A percentile compares a stretch with the other conserved stretches of the same genome.
Evolutionary conservation across 768 basidiomycete genomes (phyloP).

Genomic region (Rhodotorula diobovata): DNA sequence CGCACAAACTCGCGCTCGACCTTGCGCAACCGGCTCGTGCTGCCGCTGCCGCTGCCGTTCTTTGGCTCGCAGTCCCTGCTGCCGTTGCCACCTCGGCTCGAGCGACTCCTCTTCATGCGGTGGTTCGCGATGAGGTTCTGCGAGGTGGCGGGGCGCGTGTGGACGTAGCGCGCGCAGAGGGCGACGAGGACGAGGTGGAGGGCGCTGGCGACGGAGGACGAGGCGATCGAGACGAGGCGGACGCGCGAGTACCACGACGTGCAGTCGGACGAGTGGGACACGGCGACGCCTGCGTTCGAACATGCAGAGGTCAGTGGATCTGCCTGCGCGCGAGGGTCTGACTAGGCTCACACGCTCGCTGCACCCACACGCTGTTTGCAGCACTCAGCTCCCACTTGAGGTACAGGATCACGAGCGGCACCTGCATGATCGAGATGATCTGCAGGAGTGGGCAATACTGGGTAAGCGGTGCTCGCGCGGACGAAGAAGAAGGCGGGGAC

Average conservation of each 20-base stretch:
- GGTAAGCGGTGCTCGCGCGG: not conserved
- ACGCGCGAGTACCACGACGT: conserved; percentile 1
- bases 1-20: not conserved
- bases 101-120: not conserved
- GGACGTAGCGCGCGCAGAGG: conserved; percentile 13
- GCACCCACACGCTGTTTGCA: conserved; percentile 3
- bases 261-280: not conserved
- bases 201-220: not conserved
- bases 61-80: not conserved
- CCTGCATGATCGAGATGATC: conserved; percentile 22
- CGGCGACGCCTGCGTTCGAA: not conserved
- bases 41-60: too few relatives aligned
- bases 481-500: not conserved
- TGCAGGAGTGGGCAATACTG: not conserved
- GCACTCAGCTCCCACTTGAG: conserved; percentile 15
- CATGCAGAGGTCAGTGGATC: not conserved
- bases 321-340: rapidly evolving
- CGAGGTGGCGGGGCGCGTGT: not conserved
- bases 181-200: conserved; percentile 12
- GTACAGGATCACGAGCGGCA: conserved; percentile 16
- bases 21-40: too few relatives aligned
- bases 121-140: not conserved
- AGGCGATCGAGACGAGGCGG: not conserved
- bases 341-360: conserved; percentile 2
- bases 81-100: not conserved